Base-by-base conservation (phyloP, 352 stramenopile species). In the Phytopythium oedochilum region DNA sequence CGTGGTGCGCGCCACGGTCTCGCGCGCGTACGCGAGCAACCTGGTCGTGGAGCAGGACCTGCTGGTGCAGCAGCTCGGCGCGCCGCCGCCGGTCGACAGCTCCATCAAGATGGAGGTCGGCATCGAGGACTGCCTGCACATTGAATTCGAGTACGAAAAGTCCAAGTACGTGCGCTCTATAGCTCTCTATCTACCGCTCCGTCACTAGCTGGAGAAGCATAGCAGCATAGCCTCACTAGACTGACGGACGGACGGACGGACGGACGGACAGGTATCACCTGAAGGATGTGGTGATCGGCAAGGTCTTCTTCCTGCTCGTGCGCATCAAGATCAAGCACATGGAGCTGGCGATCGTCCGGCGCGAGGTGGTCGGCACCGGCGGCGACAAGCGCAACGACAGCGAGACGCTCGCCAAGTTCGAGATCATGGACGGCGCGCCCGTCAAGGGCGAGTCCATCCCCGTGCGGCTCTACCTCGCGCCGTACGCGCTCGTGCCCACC, bases 271-370 rank as follows among this genome's bases (percentile, higher is more conserved):
- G 73, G 42, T 84, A 88, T 38, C 92, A 99, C 68, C 78, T 99
- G 18, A 78, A 97, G 8, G 97, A 99, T 66, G 89, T 97, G 4
- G 97, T 99, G 61, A 78, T 96, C 12, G 97, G 96, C 50, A 98
- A 98, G 66, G 97, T 99, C 56, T 97, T 98, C 63, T 99, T 99
- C 64, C 60, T 98, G 28, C 70, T 99, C 40, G 96, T 99, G 47
- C 81, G 94, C 26, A 99, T 99, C 73, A 99, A 99, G 76, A 99
- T 99, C 74, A 99, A 99, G 64, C 90, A 98, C 72, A 98, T 99
- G 96, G 96, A 99, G 78, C 70, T 99, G 45, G 94, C 95, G 18
- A 97, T 99, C 51, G 87, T 99, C 54, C 94, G 97, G 40, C 84
- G 96, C 35, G 96, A 99, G 66, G 92, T 92, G 20, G 88, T 96